Evolutionary conservation across 2,329 filamentous ascomycete species (phyloP), one percentile per base, ranked within the genome.

Genomic region (Trichoderma cornu-damae): DNA sequence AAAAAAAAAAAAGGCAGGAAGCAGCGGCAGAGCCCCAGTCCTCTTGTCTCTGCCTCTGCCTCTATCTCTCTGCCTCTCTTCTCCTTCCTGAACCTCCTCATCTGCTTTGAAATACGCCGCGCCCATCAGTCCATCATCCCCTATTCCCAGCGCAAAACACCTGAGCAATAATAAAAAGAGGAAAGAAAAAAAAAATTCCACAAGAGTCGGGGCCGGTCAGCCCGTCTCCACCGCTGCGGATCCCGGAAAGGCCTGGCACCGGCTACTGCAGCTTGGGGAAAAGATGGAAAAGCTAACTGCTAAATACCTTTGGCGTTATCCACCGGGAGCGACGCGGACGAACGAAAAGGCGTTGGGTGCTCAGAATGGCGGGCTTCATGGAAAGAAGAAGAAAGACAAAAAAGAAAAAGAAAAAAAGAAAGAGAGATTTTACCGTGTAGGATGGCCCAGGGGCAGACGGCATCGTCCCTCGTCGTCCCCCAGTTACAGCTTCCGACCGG

Each of bases 251-350:
- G 32, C 42, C 52, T 55, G 42, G 52, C 52, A 42, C 52, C 42
- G 24, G 52, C 52, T 55, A 46, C 34, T 55, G 52, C 42, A 55
- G 52, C 42, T 55, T 55, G 52, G 52, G 52, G 52, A 55, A 55
- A 28, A 52, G 40, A 43, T 28, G n/a, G n/a, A n/a, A n/a, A n/a
- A n/a, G n/a, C n/a, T n/a, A n/a, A n/a, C n/a, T n/a, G n/a, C n/a
- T n/a, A n/a, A n/a, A n/a, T n/a, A n/a, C n/a, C n/a, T n/a, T n/a
- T n/a, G n/a, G n/a, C n/a, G n/a, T n/a, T n/a, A n/a, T n/a, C n/a
- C n/a, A n/a, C n/a, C n/a, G 34, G 37, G 7, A 7, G 38, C 28
- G 9, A 11, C 14, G 24, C 3, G 20, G 22, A 42, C 37, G 37
- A 30, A 47, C 32, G 52, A 20, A n/a, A n/a, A n/a, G n/a, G n/a